Percentiles rank a stretch among this genome's conserved stretches.
These are phyloP conservation scores for Sporothrix pallida DNA, from an alignment of 2,329 filamentous ascomycete species.

Conservation along the genomic window DNA sequence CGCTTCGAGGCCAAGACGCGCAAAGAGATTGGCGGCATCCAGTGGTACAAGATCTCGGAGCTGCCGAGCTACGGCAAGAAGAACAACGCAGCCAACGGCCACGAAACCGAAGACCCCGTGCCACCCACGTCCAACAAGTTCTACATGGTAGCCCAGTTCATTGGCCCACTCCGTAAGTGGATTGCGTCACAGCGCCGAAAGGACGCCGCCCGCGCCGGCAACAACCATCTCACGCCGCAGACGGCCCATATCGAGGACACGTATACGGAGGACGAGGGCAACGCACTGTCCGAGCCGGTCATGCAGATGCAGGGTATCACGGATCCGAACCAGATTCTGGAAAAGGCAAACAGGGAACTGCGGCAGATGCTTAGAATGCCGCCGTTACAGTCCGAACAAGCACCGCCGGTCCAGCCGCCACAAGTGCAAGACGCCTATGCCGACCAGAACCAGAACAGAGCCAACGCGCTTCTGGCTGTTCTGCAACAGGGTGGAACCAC, in stretches of 20 bases:
- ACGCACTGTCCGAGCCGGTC: constrained; percentile 49
- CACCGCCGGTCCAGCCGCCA: constrained; percentile 35
- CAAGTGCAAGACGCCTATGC: constrained; percentile 32
- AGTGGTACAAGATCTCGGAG: constrained; percentile 91
- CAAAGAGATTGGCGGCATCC: constrained; percentile 96
- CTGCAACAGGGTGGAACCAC: constrained; percentile 49
- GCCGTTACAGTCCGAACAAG: constrained; percentile 43
- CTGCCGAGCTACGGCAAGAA: constrained; percentile 80
- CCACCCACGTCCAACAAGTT: constrained; percentile 80
- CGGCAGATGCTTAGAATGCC: constrained; percentile 63
- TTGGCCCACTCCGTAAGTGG: constrained; percentile 86
- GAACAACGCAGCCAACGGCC: constrained; percentile 55
- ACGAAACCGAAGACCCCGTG: constrained; percentile 62
- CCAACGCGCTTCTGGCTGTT: constrained; percentile 60
- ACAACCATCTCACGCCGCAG: constrained; percentile 51
- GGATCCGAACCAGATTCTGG: constrained; percentile 54
- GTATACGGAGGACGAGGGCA: constrained; percentile 67
- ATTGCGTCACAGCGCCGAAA: constrained; percentile 81
- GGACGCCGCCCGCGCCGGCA: constrained; percentile 58
- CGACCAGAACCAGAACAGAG: constrained; percentile 50
- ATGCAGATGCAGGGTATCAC: constrained; percentile 32
- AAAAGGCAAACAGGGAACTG: constrained; percentile 58
- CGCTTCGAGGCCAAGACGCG: constrained; percentile 87
- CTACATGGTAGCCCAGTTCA: constrained; percentile 96
- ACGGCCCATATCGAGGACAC: constrained; percentile 58